A percentile compares a stretch with the other conserved stretches of the same genome.
Evolutionary conservation across 768 basidiomycete genomes (phyloP).

Genomic region (Podaxis sp.): DNA sequence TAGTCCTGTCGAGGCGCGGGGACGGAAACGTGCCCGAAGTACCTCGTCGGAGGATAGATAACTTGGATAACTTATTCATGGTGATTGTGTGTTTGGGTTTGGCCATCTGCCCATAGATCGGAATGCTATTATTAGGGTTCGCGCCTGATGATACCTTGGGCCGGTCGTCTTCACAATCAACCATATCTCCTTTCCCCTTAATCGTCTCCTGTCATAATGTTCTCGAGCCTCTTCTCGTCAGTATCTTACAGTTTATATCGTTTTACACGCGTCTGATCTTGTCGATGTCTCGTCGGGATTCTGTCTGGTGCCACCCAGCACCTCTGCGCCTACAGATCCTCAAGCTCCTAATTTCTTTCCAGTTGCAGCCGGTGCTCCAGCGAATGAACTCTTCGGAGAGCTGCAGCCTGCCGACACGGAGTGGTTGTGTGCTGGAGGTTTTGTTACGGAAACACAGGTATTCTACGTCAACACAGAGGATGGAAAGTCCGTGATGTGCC

Average conservation of each 20-base stretch:
- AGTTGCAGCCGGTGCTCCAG: constrained; percentile 56
- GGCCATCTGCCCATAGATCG: constrained; percentile 1
- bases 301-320: constrained; percentile 28
- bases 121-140: neutral
- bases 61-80: neutral
- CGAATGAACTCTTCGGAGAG: constrained; percentile 65
- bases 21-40: constrained; percentile 9
- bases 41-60: constrained; percentile 3
- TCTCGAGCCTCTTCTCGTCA: constrained; percentile 9
- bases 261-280: constrained; percentile 1
- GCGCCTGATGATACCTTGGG: constrained; percentile 1
- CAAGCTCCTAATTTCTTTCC: constrained; percentile 80
- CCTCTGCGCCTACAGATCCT: constrained; percentile 53
- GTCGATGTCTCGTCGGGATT: neutral
- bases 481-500: constrained; percentile 74
- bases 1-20: constrained; percentile 3
- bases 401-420: constrained; percentile 72
- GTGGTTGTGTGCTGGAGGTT: constrained; percentile 81
- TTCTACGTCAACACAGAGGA: constrained; percentile 84
- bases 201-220: neutral
- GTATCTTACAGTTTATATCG: constrained; percentile 9
- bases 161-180: constrained; percentile 4
- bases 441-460: constrained; percentile 85
- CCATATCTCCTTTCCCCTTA: neutral
- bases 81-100: constrained; percentile 1